Percentiles rank a stretch among this genome's conserved stretches.
phyloP scores from a whole-genome alignment of 192 early-diverging fungal species.

The Coemansia sp. region DNA sequence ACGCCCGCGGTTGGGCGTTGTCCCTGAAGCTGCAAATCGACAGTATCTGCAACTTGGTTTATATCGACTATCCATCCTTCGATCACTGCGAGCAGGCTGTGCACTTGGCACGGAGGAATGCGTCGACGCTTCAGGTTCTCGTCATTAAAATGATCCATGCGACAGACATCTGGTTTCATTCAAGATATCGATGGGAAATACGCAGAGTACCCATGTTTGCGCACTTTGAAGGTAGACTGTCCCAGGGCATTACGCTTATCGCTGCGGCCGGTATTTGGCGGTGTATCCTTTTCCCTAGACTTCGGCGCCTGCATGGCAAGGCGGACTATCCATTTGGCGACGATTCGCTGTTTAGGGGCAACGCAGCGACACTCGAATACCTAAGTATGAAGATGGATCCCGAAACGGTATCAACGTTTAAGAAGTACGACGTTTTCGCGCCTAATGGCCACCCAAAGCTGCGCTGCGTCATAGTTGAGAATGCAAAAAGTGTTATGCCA shows the following conservation, averaged over 20 bases:
- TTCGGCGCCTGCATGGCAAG: not conserved
- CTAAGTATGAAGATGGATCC: not conserved
- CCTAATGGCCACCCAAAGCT: not conserved
- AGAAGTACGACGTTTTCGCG: not conserved
- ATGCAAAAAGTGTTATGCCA: not conserved
- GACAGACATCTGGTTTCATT: not conserved
- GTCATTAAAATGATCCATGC: not conserved
- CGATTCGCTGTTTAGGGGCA: not conserved
- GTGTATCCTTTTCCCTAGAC: not conserved
- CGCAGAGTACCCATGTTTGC: not conserved
- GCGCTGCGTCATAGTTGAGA: not conserved
- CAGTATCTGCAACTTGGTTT: not conserved
- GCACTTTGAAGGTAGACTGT: not conserved
- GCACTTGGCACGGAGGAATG: not conserved
- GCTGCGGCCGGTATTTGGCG: not conserved
- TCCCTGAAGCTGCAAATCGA: not conserved
- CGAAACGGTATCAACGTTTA: not conserved
- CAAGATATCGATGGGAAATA: not conserved
- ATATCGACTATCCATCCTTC: not conserved
- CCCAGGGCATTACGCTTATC: not conserved
- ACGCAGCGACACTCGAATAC: not conserved
- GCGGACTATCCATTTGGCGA: not conserved
- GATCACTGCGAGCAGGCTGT: not conserved
- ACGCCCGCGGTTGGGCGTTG: not conserved
- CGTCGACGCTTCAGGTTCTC: not conserved